These are phyloP conservation scores for Leucocoprinus sp. DNA, from an alignment of 768 basidiomycete species.

Conservation along the genomic window DNA sequence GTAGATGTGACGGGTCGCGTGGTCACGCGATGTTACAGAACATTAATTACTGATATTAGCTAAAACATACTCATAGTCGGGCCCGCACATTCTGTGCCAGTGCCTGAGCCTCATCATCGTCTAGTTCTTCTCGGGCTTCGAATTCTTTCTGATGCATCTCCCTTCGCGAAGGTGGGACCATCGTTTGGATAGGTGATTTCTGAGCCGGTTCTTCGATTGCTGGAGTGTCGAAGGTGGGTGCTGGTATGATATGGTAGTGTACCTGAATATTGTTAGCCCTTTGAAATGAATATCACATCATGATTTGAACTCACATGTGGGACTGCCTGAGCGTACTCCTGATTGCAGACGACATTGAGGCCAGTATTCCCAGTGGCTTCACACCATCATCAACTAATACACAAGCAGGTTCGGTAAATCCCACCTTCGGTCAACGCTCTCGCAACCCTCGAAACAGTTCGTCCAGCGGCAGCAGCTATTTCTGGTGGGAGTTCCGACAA, in stretches of 20 bases:
- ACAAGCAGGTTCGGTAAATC: constrained; percentile 6
- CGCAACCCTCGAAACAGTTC: constrained; percentile 53
- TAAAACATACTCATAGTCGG: constrained; percentile 22
- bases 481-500: constrained; percentile 60
- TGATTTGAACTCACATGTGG: constrained; percentile 46
- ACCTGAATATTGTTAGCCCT: constrained; percentile 33
- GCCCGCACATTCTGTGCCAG: constrained; percentile 39
- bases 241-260: constrained; percentile 72
- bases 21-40: constrained; percentile 5
- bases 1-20: constrained; percentile 12
- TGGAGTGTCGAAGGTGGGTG: constrained; percentile 37
- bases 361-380: constrained; percentile 56
- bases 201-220: constrained; percentile 10
- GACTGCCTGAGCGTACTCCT: constrained; percentile 75
- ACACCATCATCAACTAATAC: not conserved
- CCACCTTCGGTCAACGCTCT: constrained; percentile 55
- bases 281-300: not conserved
- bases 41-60: not conserved
- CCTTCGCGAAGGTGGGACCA: constrained; percentile 28
- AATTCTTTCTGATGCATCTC: constrained; percentile 59
- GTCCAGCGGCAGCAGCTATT: constrained; percentile 49
- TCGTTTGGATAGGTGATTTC: constrained; percentile 11
- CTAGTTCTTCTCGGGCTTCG: constrained; percentile 48
- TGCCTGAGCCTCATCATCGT: constrained; percentile 44
- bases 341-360: constrained; percentile 72